Conservation (phyloP, 106 monocot species). For the Dioscorea dumetorum region DNA sequence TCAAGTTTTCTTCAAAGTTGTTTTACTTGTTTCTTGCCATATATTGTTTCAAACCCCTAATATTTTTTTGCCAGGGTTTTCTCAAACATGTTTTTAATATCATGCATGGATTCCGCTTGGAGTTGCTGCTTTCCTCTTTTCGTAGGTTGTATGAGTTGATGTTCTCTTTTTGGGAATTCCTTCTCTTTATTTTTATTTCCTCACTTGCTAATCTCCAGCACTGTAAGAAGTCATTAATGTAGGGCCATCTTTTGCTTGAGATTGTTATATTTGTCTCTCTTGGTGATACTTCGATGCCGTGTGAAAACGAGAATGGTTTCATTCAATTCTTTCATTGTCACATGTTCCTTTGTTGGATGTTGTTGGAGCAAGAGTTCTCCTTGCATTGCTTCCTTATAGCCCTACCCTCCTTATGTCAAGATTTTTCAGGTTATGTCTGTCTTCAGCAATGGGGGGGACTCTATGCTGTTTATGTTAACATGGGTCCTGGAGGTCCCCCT, state of each 20-base stretch:
- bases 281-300: background rate
- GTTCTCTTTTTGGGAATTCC: too few relatives aligned
- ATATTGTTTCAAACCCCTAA: too few relatives aligned
- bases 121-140: too few relatives aligned
- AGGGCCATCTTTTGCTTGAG: background rate
- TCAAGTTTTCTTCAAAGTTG: too few relatives aligned
- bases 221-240: background rate
- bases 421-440: background rate
- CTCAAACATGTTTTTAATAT: too few relatives aligned
- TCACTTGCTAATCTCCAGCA: background rate
- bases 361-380: background rate
- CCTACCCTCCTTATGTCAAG: background rate
- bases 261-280: background rate
- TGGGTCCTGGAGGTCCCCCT: background rate
- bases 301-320: background rate
- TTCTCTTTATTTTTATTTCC: background rate
- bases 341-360: background rate
- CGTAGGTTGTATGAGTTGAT: too few relatives aligned
- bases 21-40: too few relatives aligned
- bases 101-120: too few relatives aligned
- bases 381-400: background rate
- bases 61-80: too few relatives aligned
- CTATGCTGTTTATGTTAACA: background rate
- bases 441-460: background rate
- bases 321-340: background rate